Base-by-base conservation (phyloP, 140 eudicot genomes). In the Anethum foeniculum region DNA sequence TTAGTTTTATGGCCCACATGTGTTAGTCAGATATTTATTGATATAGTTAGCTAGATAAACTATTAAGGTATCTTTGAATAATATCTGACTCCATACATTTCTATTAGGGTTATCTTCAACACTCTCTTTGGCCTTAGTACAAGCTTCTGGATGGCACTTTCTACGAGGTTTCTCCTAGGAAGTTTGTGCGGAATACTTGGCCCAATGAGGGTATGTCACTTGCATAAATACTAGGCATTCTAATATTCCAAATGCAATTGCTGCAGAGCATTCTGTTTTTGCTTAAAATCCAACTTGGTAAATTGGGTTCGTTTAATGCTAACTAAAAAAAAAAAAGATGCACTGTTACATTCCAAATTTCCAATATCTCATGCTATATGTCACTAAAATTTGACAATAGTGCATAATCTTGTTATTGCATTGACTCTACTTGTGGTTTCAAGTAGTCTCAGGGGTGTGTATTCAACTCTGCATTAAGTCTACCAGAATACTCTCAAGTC, bases 111-210 rank as follows among this genome's bases (percentile, higher is more conserved):
- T 75, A 83, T 85, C 60, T 81, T 83, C 71, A 88, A 85, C 79
- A 79, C 91, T 25, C 82, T 88, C 13, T 88, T 88, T 86, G 91
- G 91, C 47, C 81, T 88, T 36, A 83, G 89, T 74, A 83, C 82
- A 71, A 88, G 80, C 73, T 85, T 67, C 72, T 85, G 89, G 87
- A 88, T 88, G 91, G 91, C 89, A 23, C 71, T 88, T 76, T 23
- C 81, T 7, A 81, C 81, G 43, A 88, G 91, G 82, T 88, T 88
- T 69, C 89, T 88, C 75, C 83, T 88, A 14, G 91, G 91, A 80
- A 82, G 89, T 77, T 83, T 85, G 51, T 85, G 86, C 25, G 91
- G 89, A 36, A 81, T 83, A 64, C 89, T 88, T 48, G 91, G 91
- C 44, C 86, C 91, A 1, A 75, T 85, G 75, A 83, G 87, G 87